These are phyloP conservation scores for Auricularia cornea DNA, from an alignment of 768 basidiomycete genomes.

Conservation along the genomic window DNA sequence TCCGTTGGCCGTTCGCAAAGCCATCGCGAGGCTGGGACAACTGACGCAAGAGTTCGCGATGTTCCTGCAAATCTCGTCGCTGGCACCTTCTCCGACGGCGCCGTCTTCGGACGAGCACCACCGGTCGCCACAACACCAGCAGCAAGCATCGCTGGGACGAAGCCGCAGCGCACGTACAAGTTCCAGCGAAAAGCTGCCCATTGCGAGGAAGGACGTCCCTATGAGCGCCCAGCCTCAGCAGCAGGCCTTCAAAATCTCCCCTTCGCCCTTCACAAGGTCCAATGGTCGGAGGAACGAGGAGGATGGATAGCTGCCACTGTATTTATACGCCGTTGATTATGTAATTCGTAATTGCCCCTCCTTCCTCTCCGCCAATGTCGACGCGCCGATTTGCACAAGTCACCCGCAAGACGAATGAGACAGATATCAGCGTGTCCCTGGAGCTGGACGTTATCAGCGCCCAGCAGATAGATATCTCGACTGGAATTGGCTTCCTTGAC, in stretches of 20 bases:
- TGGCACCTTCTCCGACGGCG: constrained; percentile 49
- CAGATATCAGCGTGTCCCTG: constrained; percentile 73
- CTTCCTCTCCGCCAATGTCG: background rate
- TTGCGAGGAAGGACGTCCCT: background rate
- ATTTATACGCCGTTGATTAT: background rate
- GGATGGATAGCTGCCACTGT: background rate
- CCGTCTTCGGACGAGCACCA: constrained; percentile 33
- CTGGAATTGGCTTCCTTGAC: constrained; percentile 98
- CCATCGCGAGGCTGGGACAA: constrained; percentile 70
- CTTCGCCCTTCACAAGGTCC: background rate
- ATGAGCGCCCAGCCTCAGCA: background rate
- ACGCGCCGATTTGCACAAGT: constrained; percentile 39
- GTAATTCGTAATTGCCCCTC: background rate
- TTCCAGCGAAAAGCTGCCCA: background rate
- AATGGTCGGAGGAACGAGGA: background rate
- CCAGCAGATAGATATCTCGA: constrained; percentile 78
- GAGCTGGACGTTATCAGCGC: constrained; percentile 65
- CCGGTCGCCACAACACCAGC: background rate
- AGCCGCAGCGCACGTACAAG: background rate
- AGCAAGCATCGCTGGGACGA: background rate
- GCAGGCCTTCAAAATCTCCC: background rate
- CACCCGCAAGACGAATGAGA: constrained; percentile 85
- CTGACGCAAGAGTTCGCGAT: constrained; percentile 84
- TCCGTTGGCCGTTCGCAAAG: constrained; percentile 51
- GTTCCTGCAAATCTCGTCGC: constrained; percentile 76